Base-by-base conservation (phyloP, 805 yeast species). In the Pichia occidentalis region DNA sequence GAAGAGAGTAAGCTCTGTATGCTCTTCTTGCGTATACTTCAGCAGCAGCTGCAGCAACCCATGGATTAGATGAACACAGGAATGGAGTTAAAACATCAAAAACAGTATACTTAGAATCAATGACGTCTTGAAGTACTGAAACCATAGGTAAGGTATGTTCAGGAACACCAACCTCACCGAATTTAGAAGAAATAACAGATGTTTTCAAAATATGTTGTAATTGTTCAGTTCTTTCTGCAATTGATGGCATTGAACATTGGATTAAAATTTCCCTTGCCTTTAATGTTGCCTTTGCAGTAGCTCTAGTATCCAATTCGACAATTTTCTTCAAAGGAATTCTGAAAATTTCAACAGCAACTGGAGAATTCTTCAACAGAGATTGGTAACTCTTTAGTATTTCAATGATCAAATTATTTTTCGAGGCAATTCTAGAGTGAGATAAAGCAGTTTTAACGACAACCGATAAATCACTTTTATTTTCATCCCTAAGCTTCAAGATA, bases 11-110 rank as follows among this genome's bases (percentile, higher is more conserved):
- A 26, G 97, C 97, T 56, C 97, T 79, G 70, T 88, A 92, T 31
- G 97, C 95, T 61, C 98, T 82, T 61, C 97, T 82, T 43, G 88
- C 80, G 62, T 92, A 92, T 42, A 92, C 95, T 64, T 92, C 97
- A 32, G 95, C 86, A 25, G 98, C 97, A 25, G 98, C 97, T 48
- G 90, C 75, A 4, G 90, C 83, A 44, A 92, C 90, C 71, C 85
- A 85, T 33, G 82, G 84, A 55, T 94, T 97, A 10, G 72, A 55
- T 51, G 85, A 83, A 39, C 73, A 76, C 64, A 92, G 76, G 65
- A 92, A 92, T 64, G 86, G 97, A 31, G 95, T 74, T 60, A 92
- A 73, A 26, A 94, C 97, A 59, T 92, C 99, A 60, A 90, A 92
- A 14, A 92, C 97, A 43, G 90, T 85, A 65, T 85, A 94, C 60